Evolutionary conservation across 140 eudicot species (phyloP).

Genomic region (Cichorium intybus): DNA sequence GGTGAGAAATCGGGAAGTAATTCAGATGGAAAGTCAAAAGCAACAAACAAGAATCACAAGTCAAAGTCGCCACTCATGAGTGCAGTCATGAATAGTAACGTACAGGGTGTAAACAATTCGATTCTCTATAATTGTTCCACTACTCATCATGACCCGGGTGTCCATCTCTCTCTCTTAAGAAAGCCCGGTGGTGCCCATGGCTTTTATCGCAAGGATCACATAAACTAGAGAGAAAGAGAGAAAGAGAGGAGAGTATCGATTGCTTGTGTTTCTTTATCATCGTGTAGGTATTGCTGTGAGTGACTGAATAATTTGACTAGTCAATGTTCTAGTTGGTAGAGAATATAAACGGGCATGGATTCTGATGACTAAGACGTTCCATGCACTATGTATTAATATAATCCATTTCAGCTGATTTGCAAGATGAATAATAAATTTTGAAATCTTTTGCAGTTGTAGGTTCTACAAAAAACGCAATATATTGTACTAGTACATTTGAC

Average conservation of each 20-base stretch:
- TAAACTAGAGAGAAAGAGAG: not conserved
- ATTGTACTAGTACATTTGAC: no score
- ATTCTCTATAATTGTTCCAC: constrained; percentile 42
- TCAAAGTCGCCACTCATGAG: constrained; percentile 29
- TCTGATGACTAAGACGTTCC: constrained; percentile 16
- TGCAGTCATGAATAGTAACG: constrained; percentile 73
- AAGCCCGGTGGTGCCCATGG: constrained; percentile 30
- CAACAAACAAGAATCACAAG: constrained; percentile 20
- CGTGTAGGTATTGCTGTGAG: not conserved
- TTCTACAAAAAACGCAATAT: no score
- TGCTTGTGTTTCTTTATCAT: constrained; percentile 5
- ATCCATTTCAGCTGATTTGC: not conserved
- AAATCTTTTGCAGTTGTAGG: not conserved
- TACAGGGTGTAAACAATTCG: constrained; percentile 77
- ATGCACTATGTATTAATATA: not conserved
- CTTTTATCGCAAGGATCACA: constrained; percentile 18
- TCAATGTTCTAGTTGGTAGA: not conserved
- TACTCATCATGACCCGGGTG: constrained; percentile 78
- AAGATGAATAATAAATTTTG: not conserved
- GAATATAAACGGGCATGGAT: constrained; percentile 13
- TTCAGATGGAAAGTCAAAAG: constrained; percentile 19
- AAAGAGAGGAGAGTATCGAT: not conserved
- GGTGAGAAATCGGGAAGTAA: constrained; percentile 30
- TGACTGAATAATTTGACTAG: constrained; percentile 20
- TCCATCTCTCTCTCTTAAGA: constrained; percentile 52